phyloP scores from a whole-genome alignment of 371 early-diverging fungal species.

The Mitosporidium daphniae region DNA sequence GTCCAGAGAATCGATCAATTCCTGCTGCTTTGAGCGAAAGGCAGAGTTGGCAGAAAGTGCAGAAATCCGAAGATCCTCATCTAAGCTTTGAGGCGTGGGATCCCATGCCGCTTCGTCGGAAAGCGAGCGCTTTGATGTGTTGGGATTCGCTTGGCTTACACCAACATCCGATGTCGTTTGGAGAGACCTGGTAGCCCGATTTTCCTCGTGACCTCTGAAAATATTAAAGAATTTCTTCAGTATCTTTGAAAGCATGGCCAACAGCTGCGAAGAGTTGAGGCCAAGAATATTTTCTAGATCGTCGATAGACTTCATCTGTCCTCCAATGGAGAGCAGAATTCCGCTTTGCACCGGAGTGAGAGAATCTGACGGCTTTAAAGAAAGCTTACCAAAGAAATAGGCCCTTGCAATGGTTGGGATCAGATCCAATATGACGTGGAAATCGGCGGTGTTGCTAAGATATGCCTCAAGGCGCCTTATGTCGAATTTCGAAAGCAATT shows the following conservation, averaged over 20 bases:
- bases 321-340: slow-evolving; percentile 39
- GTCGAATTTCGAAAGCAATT: too few relatives aligned
- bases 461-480: slow-evolving; percentile 70
- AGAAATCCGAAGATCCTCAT: slow-evolving; percentile 37
- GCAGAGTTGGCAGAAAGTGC: slow-evolving; percentile 21
- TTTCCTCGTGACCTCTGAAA: background rate
- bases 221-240: slow-evolving; percentile 24
- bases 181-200: slow-evolving; percentile 1
- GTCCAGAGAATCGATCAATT: slow-evolving; percentile 38
- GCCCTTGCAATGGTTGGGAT: slow-evolving; percentile 26
- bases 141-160: slow-evolving; percentile 2
- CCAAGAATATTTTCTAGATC: slow-evolving; percentile 42
- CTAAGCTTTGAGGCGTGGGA: slow-evolving; percentile 22
- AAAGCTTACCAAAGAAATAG: background rate
- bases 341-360: slow-evolving; percentile 23
- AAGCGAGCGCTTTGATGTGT: slow-evolving; percentile 20
- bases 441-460: slow-evolving; percentile 59
- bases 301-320: slow-evolving; percentile 54
- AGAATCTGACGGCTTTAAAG: slow-evolving; percentile 2
- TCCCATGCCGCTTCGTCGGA: slow-evolving; percentile 45
- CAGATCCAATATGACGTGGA: slow-evolving; percentile 70
- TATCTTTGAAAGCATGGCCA: slow-evolving; percentile 64
- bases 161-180: slow-evolving; percentile 1
- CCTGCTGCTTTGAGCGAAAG: slow-evolving; percentile 30
- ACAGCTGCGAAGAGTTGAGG: slow-evolving; percentile 32